Evolutionary conservation across 495 filamentous ascomycete species (phyloP).

Genomic region (Cryomyces minteri): DNA sequence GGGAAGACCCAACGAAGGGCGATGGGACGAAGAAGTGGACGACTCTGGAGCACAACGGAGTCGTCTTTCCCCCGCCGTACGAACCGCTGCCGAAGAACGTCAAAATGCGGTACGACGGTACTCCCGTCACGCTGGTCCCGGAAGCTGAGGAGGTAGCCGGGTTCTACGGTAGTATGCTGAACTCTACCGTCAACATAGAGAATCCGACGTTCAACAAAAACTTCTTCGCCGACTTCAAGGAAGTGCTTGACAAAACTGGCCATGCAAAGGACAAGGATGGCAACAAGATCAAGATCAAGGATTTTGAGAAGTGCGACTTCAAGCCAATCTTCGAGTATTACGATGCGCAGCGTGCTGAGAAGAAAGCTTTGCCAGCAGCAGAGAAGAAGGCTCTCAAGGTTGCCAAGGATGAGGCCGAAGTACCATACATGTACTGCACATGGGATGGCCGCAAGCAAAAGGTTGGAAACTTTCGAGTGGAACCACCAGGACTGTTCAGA

Average conservation of each 20-base stretch:
- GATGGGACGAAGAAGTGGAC: conserved; percentile 93
- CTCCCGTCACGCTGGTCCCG: conserved; percentile 51
- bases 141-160: conserved; percentile 89
- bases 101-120: conserved; percentile 76
- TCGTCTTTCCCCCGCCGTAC: conserved; percentile 85
- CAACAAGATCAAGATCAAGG: conserved; percentile 72
- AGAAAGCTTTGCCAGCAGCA: conserved; percentile 55
- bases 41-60: conserved; percentile 83
- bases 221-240: conserved; percentile 84
- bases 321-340: conserved; percentile 77
- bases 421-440: conserved; percentile 66
- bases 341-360: conserved; percentile 57
- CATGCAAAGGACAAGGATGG: conserved; percentile 70
- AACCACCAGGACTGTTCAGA: conserved; percentile 93
- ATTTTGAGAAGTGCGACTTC: conserved; percentile 87
- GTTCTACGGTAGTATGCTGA: conserved; percentile 88
- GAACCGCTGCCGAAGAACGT: conserved; percentile 71
- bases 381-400: conserved; percentile 89
- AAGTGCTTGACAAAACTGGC: conserved; percentile 67
- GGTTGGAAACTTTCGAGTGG: conserved; percentile 93
- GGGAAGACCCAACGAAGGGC: conserved; percentile 78
- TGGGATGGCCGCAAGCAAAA: conserved; percentile 98
- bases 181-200: conserved; percentile 76
- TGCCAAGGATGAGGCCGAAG: conserved; percentile 68
- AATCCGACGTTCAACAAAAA: conserved; percentile 90